Base-by-base conservation (phyloP, 495 filamentous ascomycete species). In the Sporormia fimetaria region DNA sequence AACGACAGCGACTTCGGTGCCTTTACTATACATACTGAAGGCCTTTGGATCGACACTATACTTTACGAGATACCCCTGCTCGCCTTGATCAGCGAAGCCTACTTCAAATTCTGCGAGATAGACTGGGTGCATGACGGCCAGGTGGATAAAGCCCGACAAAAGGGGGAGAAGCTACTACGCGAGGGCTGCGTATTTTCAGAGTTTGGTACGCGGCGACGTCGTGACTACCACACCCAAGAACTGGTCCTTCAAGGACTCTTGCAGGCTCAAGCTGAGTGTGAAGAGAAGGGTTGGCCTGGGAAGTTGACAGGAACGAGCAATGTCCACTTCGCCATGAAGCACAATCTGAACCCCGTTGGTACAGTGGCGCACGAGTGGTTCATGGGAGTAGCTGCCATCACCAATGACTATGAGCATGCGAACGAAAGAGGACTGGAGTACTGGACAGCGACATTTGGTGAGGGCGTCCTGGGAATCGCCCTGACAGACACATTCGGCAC, bases 351-450 rank as follows among this genome's bases (percentile, higher is more conserved):
- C 6, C 83, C 88, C 0, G 76, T 98, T 14, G 90, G 90, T 11
- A 98, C 90, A 2, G 87, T 98, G 1, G 90, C 92, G 0, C 90
- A 98, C 49, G 90, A 98, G 63, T 98, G 92, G 92, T 95, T 94
- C 64, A 98, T 98, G 90, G 84, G 83, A 27, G 84, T 93, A 37
- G 90, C 90, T 11, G 87, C 90, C 23, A 82, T 94, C 53, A 87
- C 81, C 3, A 69, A 82, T 40, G 75, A 94, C 62, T 98, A 96
- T 52, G 64, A 69, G 46, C 70, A 71, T 35, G 85, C 92, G 4
- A 94, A 85, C 40, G 84, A 88, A 58, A 69, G 78, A 42, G 84
- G 82, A 0, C 64, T 98, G 54, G 63, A 71, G 33, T 83, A 87
- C 57, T 98, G 90, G 90, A 69, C 94, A 14, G 77, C 74, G 9